A percentile compares a stretch with the other conserved stretches of the same genome.
phyloP scores from a whole-genome alignment of 2,329 filamentous ascomycete genomes.

The Byssoonygena ceratinophila region DNA sequence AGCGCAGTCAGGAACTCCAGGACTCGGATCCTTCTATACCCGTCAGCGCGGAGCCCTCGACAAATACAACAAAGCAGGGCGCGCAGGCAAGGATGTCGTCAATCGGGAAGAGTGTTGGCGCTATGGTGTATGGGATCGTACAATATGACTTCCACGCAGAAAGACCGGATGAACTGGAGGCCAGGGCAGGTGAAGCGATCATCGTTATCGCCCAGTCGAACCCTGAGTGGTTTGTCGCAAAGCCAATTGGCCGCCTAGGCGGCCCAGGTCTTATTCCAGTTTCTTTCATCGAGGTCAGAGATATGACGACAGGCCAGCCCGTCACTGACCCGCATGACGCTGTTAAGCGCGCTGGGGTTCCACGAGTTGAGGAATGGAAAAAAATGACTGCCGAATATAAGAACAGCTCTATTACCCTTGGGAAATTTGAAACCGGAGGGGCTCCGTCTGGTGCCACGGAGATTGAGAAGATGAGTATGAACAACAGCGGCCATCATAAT shows the following conservation, averaged over 20 bases:
- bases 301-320: slow-evolving; percentile 77
- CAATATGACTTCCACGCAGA: slow-evolving; percentile 96
- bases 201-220: slow-evolving; percentile 98
- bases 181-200: slow-evolving; percentile 89
- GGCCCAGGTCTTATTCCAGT: slow-evolving; percentile 93
- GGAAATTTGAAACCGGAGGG: slow-evolving; percentile 59
- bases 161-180: slow-evolving; percentile 88
- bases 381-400: slow-evolving; percentile 99
- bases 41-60: slow-evolving; percentile 29
- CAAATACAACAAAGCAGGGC: slow-evolving; percentile 26
- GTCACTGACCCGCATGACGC: slow-evolving; percentile 75
- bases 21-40: slow-evolving; percentile 71
- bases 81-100: slow-evolving; percentile 35
- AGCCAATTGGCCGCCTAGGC: slow-evolving; percentile 94
- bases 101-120: slow-evolving; percentile 50
- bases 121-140: slow-evolving; percentile 93
- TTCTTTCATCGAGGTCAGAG: slow-evolving; percentile 89
- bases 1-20: slow-evolving; percentile 50
- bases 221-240: slow-evolving; percentile 97
- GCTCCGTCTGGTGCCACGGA: slow-evolving; percentile 55
- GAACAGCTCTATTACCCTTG: slow-evolving; percentile 93
- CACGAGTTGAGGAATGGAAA: slow-evolving; percentile 97
- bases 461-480: slow-evolving; percentile 70
- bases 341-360: slow-evolving; percentile 78
- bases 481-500: slow-evolving; percentile 43